Conservation (phyloP, 2,329 filamentous ascomycete genomes). For the Penicillium brevicompactum region DNA sequence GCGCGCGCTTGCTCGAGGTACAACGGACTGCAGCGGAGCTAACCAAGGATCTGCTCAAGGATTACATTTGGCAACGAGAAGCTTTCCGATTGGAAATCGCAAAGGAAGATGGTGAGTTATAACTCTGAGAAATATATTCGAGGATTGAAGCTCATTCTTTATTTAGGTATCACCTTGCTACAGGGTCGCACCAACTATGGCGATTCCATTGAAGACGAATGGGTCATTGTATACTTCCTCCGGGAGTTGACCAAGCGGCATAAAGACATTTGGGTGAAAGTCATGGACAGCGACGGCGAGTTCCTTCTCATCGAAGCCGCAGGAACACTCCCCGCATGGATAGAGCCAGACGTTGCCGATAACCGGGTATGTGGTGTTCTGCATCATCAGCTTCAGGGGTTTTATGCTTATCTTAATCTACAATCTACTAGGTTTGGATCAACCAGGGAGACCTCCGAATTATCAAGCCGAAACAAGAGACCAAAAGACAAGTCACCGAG, state of each 20-base stretch:
- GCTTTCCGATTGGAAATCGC: conserved; percentile 68
- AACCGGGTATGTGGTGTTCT: conserved; percentile 61
- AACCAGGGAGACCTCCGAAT: conserved; percentile 74
- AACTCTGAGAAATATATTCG: conserved; percentile 2
- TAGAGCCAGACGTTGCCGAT: conserved; percentile 85
- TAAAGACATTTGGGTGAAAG: conserved; percentile 75
- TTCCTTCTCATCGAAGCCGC: conserved; percentile 95
- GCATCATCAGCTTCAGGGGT: background rate
- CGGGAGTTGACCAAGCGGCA: conserved; percentile 76
- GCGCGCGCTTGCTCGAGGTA: conserved; percentile 69
- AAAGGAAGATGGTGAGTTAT: conserved; percentile 60
- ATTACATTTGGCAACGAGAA: conserved; percentile 96
- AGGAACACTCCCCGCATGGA: conserved; percentile 81
- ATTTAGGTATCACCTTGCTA: conserved; percentile 59
- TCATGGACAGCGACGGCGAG: conserved; percentile 88
- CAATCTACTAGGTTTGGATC: conserved; percentile 70
- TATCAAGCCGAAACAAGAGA: conserved; percentile 60
- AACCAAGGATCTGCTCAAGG: conserved; percentile 66
- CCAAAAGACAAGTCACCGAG: conserved; percentile 37
- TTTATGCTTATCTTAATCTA: background rate
- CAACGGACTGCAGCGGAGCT: conserved; percentile 69
- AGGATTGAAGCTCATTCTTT: conserved; percentile 8
- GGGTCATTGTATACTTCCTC: conserved; percentile 90
- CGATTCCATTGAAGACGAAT: conserved; percentile 95
- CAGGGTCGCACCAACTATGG: conserved; percentile 82